Evolutionary conservation across 352 stramenopile species (phyloP).

Genomic region (Globisporangium perplexum): DNA sequence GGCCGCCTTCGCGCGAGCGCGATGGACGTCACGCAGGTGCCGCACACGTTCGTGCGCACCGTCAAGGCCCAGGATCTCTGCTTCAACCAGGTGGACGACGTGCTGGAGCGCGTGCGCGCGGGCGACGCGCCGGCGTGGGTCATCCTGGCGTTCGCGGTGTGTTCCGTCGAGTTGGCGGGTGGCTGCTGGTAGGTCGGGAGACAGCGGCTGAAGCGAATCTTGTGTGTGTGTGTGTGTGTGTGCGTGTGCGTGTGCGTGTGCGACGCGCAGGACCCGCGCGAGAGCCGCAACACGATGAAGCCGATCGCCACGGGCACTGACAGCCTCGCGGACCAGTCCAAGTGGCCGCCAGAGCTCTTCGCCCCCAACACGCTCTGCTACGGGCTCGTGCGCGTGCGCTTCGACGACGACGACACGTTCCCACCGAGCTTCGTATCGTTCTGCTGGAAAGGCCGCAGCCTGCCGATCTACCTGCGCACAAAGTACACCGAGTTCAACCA

Average conservation of each 20-base stretch:
- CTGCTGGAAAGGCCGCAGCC: slow-evolving; percentile 85
- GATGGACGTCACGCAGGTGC: slow-evolving; percentile 46
- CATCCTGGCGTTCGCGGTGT: slow-evolving; percentile 69
- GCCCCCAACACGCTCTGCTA: slow-evolving; percentile 77
- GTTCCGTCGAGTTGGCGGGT: slow-evolving; percentile 11
- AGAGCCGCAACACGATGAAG: slow-evolving; percentile 80
- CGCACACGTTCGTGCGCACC: slow-evolving; percentile 78
- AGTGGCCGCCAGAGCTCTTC: slow-evolving; percentile 78
- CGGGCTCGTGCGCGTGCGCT: slow-evolving; percentile 67
- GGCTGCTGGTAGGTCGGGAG: background rate
- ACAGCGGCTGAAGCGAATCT: background rate
- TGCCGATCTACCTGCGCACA: slow-evolving; percentile 79
- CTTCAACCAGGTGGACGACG: slow-evolving; percentile 70
- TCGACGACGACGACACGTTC: slow-evolving; percentile 52
- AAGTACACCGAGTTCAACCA: slow-evolving; percentile 89
- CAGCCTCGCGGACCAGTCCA: slow-evolving; percentile 58
- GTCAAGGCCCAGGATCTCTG: slow-evolving; percentile 77
- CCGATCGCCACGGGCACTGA: slow-evolving; percentile 59
- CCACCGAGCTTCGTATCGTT: slow-evolving; percentile 77
- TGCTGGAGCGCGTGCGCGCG: slow-evolving; percentile 63
- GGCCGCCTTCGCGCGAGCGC: background rate
- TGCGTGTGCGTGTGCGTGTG: background rate
- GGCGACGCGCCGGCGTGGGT: slow-evolving; percentile 65
- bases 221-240: background rate
- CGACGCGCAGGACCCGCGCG: slow-evolving; percentile 47